Percentiles rank a stretch among this genome's conserved stretches.
Conservation (phyloP, 139 green algal species). For the Coelastrella sp. region DNA sequence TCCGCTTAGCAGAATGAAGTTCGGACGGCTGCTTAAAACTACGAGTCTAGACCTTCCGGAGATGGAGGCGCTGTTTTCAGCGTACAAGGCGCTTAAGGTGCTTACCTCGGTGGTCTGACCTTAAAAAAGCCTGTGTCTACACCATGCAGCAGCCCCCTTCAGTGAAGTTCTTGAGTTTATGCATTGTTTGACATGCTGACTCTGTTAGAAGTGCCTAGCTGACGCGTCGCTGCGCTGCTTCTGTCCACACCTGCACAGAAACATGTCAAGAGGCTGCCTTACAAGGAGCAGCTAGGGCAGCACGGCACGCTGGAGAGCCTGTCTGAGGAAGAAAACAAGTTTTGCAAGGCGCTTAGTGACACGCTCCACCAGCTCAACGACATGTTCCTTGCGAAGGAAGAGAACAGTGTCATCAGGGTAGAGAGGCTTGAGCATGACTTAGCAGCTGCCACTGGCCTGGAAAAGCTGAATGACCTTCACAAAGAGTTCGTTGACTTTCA, state of each 20-base stretch:
- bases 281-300: slow-evolving; percentile 40
- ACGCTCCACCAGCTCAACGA: slow-evolving; percentile 81
- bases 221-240: neutral
- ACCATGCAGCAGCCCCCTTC: neutral
- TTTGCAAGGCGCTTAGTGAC: slow-evolving; percentile 60
- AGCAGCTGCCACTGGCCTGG: slow-evolving; percentile 1
- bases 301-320: slow-evolving; percentile 40
- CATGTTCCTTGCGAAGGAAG: slow-evolving; percentile 82
- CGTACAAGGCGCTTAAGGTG: slow-evolving; percentile 84
- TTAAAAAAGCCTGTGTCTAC: neutral
- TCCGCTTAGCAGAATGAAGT: slow-evolving; percentile 77
- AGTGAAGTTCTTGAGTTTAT: neutral
- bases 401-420: slow-evolving; percentile 74
- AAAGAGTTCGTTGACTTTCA: slow-evolving; percentile 81
- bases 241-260: slow-evolving; percentile 48
- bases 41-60: slow-evolving; percentile 72
- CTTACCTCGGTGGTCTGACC: neutral
- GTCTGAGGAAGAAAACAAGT: slow-evolving; percentile 57
- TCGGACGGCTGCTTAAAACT: slow-evolving; percentile 72
- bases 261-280: slow-evolving; percentile 54
- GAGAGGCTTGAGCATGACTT: slow-evolving; percentile 53
- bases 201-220: neutral
- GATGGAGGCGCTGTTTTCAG: slow-evolving; percentile 68
- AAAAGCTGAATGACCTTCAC: slow-evolving; percentile 49
- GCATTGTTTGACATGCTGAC: neutral